Conservation (phyloP, 2,329 filamentous ascomycete genomes). For the Epichloe scottii region DNA sequence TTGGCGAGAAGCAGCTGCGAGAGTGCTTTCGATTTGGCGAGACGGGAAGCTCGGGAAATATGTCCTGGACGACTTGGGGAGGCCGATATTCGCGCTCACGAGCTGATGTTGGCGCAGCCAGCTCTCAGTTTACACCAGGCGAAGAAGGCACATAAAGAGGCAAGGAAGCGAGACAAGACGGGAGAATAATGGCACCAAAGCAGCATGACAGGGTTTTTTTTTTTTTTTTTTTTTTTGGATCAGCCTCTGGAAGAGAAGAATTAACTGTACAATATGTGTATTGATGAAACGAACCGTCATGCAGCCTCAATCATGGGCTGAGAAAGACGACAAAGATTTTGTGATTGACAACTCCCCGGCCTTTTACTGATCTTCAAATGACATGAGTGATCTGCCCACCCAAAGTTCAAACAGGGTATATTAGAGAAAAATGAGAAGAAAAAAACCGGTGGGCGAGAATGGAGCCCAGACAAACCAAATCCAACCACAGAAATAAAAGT, state of each 20-base stretch:
- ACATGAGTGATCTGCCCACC: neutral
- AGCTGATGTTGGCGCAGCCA: conserved; percentile 32
- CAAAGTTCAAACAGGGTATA: conserved; percentile 10
- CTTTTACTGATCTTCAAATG: neutral
- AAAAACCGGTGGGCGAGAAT: neutral
- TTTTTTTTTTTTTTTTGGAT: too few relatives aligned
- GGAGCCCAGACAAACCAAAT: neutral
- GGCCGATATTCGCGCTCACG: conserved; percentile 39
- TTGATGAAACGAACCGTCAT: neutral
- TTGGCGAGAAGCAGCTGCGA: conserved; percentile 60
- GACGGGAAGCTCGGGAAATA: conserved; percentile 64
- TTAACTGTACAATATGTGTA: neutral
- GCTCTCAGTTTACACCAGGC: conserved; percentile 55
- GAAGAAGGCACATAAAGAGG: conserved; percentile 51
- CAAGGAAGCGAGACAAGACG: conserved; percentile 31
- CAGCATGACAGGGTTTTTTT: too few relatives aligned
- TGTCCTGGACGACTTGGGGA: conserved; percentile 63
- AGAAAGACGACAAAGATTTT: neutral
- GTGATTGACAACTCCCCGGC: neutral
- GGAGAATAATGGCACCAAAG: neutral
- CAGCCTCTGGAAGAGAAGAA: neutral
- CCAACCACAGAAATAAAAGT: neutral
- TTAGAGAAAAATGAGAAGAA: neutral
- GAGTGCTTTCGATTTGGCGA: conserved; percentile 74
- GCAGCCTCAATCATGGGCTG: neutral